Evolutionary conservation across 345 rosid genomes (phyloP).

Genomic region (Eucalyptus sp.): DNA sequence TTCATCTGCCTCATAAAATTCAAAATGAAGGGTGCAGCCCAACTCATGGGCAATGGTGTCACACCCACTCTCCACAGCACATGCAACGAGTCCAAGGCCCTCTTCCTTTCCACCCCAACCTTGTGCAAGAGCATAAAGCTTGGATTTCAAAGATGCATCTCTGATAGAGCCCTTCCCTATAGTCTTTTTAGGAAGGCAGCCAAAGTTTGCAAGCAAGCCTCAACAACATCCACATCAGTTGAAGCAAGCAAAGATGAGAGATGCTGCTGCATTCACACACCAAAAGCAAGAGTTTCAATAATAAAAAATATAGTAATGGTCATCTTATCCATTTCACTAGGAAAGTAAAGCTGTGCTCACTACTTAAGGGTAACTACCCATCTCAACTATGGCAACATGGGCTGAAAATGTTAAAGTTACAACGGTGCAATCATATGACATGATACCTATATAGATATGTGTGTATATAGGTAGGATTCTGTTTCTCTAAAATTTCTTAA

Average conservation of each 20-base stretch:
- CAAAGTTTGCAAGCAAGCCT: constrained; percentile 83
- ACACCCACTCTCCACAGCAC: constrained; percentile 52
- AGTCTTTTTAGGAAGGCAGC: constrained; percentile 83
- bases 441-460: neutral
- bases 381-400: neutral
- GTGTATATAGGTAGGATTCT: neutral
- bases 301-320: neutral
- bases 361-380: neutral
- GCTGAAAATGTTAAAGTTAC: neutral
- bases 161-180: constrained; percentile 70
- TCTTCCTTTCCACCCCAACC: constrained; percentile 99
- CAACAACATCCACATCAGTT: constrained; percentile 90
- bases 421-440: neutral
- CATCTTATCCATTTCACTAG: neutral
- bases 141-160: constrained; percentile 68
- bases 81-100: constrained; percentile 85
- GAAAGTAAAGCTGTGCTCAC: neutral
- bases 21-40: constrained; percentile 93
- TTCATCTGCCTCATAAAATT: constrained; percentile 61
- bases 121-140: constrained; percentile 87
- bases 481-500: neutral
- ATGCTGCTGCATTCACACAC: constrained; percentile 69
- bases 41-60: constrained; percentile 64
- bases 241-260: constrained; percentile 88
- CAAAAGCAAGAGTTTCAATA: neutral